Evolutionary conservation across 306 rosid genomes (phyloP), one percentile per base, ranked within the genome.

Genomic region (Vicia villosa): DNA sequence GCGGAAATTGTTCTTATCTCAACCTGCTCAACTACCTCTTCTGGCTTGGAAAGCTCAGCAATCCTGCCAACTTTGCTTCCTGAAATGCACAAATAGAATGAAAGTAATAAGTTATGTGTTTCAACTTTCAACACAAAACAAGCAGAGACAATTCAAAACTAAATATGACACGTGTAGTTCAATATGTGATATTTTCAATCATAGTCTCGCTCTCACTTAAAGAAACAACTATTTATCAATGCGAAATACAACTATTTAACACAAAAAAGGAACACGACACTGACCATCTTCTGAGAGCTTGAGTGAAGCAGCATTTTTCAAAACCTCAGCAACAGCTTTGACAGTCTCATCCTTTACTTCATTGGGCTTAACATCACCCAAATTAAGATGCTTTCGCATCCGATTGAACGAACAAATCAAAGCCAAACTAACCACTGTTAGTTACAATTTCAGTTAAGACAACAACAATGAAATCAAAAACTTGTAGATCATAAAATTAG

Each of bases 221-320:
- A 16, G 61, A 45, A 68, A 58, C 55, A 73, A n/a, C n/a, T n/a
- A n/a, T n/a, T n/a, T n/a, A n/a, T n/a, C n/a, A n/a, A n/a, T n/a
- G n/a, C n/a, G 60, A 49, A 6, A 34, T 14, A 47, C 26, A 19
- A 30, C 3, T 14, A 26, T 30, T 38, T 6, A 13, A 30, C 17
- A 47, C 14, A 42, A 34, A 22, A 3, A 63, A 30, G 10, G 13
- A 21, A 37, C 20, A 16, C 28, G 66, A 55, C 80, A 84, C 89
- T 63, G 28, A 90, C 98, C 96, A 73, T 92, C 98, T 74, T 88
- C 91, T 3, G 98, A 92, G 62, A 92, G 26, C 75, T 84, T 92
- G 32, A 92, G 75, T 5, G 78, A 70, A 46, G 84, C 24, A 9
- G 97, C 83, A 26, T 68, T 80, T 57, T 64, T 81, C 77, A 92